Conservation (phyloP, 2,329 filamentous ascomycete species). For the Zymoseptoria ardabiliae region DNA sequence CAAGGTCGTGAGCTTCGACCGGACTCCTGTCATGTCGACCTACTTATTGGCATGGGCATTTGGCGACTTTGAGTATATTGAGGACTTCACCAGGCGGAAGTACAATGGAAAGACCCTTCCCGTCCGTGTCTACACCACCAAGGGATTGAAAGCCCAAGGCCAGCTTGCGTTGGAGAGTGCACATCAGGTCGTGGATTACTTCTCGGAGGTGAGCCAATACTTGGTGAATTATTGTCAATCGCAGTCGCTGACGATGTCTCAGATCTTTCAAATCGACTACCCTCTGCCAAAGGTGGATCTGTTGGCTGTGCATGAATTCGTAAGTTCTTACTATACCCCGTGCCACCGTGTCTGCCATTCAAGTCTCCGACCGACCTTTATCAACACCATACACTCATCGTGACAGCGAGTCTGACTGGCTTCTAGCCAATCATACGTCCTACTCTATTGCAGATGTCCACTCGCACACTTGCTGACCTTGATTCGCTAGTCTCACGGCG, state of each 20-base stretch:
- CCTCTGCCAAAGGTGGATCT: slow-evolving; percentile 88
- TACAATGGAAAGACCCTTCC: slow-evolving; percentile 89
- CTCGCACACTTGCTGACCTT: slow-evolving; percentile 32
- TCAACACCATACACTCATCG: neutral
- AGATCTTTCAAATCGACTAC: slow-evolving; percentile 84
- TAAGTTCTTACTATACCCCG: slow-evolving; percentile 34
- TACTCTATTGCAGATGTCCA: slow-evolving; percentile 3
- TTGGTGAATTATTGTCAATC: neutral
- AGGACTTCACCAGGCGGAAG: slow-evolving; percentile 78
- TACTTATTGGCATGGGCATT: slow-evolving; percentile 89
- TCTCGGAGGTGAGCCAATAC: slow-evolving; percentile 60
- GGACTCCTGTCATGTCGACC: slow-evolving; percentile 80
- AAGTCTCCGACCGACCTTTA: neutral
- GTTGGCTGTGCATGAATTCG: slow-evolving; percentile 89
- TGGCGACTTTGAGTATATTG: slow-evolving; percentile 94
- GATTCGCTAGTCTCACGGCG: slow-evolving; percentile 53
- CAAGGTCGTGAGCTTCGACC: slow-evolving; percentile 68
- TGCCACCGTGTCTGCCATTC: neutral
- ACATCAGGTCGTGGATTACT: slow-evolving; percentile 90
- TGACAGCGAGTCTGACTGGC: slow-evolving; percentile 14
- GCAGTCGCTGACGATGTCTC: slow-evolving; percentile 6
- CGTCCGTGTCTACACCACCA: slow-evolving; percentile 91
- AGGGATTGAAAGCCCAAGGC: slow-evolving; percentile 87
- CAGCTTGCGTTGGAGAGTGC: slow-evolving; percentile 84
- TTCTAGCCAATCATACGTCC: slow-evolving; percentile 38